Base-by-base conservation (phyloP, 352 stramenopile species). In the Blastocystis sp. region DNA sequence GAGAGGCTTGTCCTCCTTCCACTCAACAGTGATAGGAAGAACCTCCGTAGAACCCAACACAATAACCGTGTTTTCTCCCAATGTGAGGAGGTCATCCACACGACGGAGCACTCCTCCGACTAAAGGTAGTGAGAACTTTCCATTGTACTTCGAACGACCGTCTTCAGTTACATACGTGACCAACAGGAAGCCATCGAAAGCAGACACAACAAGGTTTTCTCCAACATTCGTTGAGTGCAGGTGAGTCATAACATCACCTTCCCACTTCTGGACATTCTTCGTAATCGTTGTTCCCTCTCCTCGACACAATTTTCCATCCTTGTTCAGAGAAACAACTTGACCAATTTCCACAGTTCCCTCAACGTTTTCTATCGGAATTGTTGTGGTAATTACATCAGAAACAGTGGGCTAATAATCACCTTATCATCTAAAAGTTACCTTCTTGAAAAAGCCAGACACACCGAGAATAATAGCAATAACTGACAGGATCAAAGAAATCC, bases 281-380 rank as follows among this genome's bases (percentile, higher is more conserved):
- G 27, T 49, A 51, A 87, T 87, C 11, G 54, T 87, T 1, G 77
- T 87, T n/a, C 77, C 77, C 19, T 67, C 59, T 14, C 77, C 77
- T 0, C 37, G 16, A 37, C 43, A 32, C 19, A 87, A 24, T 35
- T 78, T 78, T 27, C 77, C 77, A 6, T 87, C 57, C 19, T 37
- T 77, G 21, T 51, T 65, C 14, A 87, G 16, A 29, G 77, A 87
- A 4, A 87, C 77, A n/a, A 63, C 77, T 14, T 75, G 27, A 52
- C 77, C 77, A 24, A 63, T 21, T 32, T 27, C 39, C 27, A 78
- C 66, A 67, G 12, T 21, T 58, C 46, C 65, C 21, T 52, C 61
- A 29, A 57, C 61, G 43, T 87, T 46, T 6, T 19, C 46, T n/a
- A 29, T 46, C 4, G 29, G 24, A 6, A 59, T 66, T 1, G 71